Evolutionary conservation across 2,329 filamentous ascomycete genomes (phyloP).

Genomic region (Cladophialophora carrionii): DNA sequence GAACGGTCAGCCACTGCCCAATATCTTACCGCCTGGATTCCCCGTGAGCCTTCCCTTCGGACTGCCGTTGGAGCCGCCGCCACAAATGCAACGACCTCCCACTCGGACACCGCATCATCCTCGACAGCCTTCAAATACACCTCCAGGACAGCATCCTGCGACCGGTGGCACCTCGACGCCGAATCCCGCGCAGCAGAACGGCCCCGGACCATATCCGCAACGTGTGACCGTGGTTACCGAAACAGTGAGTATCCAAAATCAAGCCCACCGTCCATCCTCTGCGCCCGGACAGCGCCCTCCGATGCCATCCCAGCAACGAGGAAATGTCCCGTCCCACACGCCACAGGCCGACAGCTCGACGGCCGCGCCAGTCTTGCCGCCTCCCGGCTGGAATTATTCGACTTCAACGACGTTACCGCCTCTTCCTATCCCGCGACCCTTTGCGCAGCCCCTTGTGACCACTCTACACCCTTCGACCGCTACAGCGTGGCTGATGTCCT

Average conservation of each 20-base stretch:
- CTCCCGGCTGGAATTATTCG: not conserved
- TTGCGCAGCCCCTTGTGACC: not conserved
- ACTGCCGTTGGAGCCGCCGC: not conserved
- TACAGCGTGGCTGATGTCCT: conserved; percentile 36
- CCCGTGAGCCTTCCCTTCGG: conserved; percentile 2
- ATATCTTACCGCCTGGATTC: conserved; percentile 7
- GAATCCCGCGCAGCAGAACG: not conserved
- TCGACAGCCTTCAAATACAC: not conserved
- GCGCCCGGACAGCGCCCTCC: conserved; percentile 20
- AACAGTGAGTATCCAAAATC: conserved; percentile 20
- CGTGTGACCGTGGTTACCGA: conserved; percentile 25
- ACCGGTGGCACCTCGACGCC: not conserved
- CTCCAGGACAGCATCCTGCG: not conserved
- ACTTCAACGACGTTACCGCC: not conserved
- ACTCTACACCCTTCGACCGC: conserved; percentile 10
- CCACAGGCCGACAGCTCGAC: not conserved
- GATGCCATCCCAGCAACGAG: conserved; percentile 10
- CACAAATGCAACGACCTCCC: not conserved
- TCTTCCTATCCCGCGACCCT: not conserved
- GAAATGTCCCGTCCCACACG: not conserved
- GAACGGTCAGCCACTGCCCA: conserved; percentile 9
- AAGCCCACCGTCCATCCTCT: conserved; percentile 23
- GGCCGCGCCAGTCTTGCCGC: not conserved
- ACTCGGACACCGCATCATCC: not conserved
- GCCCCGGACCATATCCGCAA: conserved; percentile 5